These are phyloP conservation scores for Pelargonium cotyledonis DNA, from an alignment of 441 rosid genomes.

Conservation along the genomic window DNA sequence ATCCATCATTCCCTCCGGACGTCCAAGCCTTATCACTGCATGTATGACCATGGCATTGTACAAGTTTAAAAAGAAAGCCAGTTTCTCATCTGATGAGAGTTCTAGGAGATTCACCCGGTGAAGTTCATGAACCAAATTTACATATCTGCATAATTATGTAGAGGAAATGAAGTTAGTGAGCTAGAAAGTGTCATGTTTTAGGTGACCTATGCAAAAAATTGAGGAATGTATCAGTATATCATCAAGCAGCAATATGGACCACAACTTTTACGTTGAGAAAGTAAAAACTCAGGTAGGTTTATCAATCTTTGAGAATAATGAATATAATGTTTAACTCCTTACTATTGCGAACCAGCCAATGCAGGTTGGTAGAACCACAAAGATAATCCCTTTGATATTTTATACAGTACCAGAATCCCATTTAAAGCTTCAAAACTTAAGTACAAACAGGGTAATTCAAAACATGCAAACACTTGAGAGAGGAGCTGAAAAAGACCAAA, in stretches of 20 bases:
- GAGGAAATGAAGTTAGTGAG: background rate
- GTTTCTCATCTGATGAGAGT: slow-evolving; percentile 51
- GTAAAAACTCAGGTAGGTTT: background rate
- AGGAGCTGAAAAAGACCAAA: background rate
- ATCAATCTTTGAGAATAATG: too few species aligned
- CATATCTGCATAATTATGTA: slow-evolving; percentile 37
- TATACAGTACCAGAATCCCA: too few species aligned
- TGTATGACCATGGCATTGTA: slow-evolving; percentile 91
- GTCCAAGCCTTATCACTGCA: slow-evolving; percentile 63
- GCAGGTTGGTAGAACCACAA: background rate
- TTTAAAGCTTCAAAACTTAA: background rate
- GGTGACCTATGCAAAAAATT: background rate
- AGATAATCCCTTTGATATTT: background rate
- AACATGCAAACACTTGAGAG: background rate
- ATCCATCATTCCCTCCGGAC: slow-evolving; percentile 55
- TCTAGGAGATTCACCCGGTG: slow-evolving; percentile 57
- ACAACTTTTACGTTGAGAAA: background rate
- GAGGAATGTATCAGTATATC: background rate
- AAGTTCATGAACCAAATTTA: slow-evolving; percentile 59
- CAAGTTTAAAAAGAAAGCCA: slow-evolving; percentile 76
- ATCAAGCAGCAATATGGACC: background rate
- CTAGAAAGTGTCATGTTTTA: background rate
- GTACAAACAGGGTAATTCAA: background rate
- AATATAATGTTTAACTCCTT: too few species aligned
- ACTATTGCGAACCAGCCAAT: background rate